Evolutionary conservation across 768 basidiomycete genomes (phyloP).

Genomic region (Suillus paluster): DNA sequence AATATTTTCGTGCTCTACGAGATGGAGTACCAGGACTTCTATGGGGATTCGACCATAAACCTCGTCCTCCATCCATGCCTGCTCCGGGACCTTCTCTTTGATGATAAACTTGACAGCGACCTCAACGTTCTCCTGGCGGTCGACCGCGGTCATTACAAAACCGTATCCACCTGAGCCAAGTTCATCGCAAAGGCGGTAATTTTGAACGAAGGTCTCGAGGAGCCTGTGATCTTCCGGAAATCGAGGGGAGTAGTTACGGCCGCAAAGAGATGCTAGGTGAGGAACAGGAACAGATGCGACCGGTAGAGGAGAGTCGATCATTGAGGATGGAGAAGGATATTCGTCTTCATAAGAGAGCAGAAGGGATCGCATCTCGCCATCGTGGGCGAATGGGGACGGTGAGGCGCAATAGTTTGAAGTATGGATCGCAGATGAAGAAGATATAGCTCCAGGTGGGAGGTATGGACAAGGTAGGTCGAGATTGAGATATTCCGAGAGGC

Average conservation of each 20-base stretch:
- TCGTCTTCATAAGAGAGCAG: slow-evolving; percentile 24
- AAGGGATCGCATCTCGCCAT: slow-evolving; percentile 22
- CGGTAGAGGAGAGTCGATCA: slow-evolving; percentile 9
- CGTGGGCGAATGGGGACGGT: background rate
- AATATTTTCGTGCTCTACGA: slow-evolving; percentile 79
- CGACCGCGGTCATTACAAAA: slow-evolving; percentile 87
- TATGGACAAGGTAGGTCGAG: slow-evolving; percentile 2
- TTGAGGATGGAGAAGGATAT: slow-evolving; percentile 5
- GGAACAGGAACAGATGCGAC: slow-evolving; percentile 5
- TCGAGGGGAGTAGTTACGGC: slow-evolving; percentile 44
- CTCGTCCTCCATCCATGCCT: slow-evolving; percentile 61
- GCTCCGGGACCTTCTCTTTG: slow-evolving; percentile 66
- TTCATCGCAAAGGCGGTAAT: slow-evolving; percentile 71
- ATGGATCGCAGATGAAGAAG: background rate
- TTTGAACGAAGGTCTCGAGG: slow-evolving; percentile 58
- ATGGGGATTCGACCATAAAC: slow-evolving; percentile 69
- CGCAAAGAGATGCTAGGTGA: slow-evolving; percentile 16
- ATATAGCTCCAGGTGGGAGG: background rate
- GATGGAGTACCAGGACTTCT: slow-evolving; percentile 78
- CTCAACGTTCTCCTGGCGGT: slow-evolving; percentile 61
- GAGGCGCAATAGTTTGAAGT: background rate
- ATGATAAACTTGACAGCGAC: slow-evolving; percentile 97
- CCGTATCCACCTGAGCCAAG: slow-evolving; percentile 94
- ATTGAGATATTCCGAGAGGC: background rate
- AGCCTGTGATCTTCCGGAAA: slow-evolving; percentile 69